Evolutionary conservation across 495 filamentous ascomycete genomes (phyloP).

Genomic region (Neurospora sp.): DNA sequence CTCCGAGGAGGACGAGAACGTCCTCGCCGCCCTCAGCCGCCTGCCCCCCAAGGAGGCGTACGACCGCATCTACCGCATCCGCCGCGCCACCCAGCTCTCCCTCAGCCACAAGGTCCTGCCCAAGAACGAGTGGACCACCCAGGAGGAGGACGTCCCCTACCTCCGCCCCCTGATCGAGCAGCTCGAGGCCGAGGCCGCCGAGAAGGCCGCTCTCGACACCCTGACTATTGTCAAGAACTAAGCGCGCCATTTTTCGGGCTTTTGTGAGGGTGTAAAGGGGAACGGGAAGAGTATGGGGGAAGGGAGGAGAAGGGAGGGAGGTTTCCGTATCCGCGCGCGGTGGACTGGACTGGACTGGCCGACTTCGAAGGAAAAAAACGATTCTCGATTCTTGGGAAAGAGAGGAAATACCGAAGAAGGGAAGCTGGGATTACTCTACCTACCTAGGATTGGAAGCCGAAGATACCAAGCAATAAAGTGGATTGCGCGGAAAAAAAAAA

Average conservation of each 20-base stretch:
- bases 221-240: slow-evolving; percentile 52
- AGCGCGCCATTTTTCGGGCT: neutral
- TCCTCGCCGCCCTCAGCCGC: slow-evolving; percentile 81
- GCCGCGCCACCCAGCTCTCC: slow-evolving; percentile 83
- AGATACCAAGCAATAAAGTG: neutral
- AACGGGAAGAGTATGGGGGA: neutral
- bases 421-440: neutral
- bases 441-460: neutral
- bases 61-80: slow-evolving; percentile 93
- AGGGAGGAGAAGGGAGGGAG: neutral
- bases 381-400: neutral
- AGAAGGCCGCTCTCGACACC: slow-evolving; percentile 74
- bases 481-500: neutral
- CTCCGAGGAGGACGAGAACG: slow-evolving; percentile 75
- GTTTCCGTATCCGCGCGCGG: neutral
- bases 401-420: neutral
- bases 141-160: slow-evolving; percentile 30
- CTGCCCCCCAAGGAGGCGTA: slow-evolving; percentile 83
- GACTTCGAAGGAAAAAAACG: neutral
- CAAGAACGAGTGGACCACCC: slow-evolving; percentile 62
- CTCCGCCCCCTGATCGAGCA: slow-evolving; percentile 21
- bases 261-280: neutral
- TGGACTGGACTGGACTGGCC: neutral
- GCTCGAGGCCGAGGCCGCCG: slow-evolving; percentile 61
- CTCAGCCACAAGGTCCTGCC: slow-evolving; percentile 70